Percentiles rank a stretch among this genome's conserved stretches.
phyloP scores from a whole-genome alignment of 352 stramenopile genomes.

The Globisporangium emineosum region DNA sequence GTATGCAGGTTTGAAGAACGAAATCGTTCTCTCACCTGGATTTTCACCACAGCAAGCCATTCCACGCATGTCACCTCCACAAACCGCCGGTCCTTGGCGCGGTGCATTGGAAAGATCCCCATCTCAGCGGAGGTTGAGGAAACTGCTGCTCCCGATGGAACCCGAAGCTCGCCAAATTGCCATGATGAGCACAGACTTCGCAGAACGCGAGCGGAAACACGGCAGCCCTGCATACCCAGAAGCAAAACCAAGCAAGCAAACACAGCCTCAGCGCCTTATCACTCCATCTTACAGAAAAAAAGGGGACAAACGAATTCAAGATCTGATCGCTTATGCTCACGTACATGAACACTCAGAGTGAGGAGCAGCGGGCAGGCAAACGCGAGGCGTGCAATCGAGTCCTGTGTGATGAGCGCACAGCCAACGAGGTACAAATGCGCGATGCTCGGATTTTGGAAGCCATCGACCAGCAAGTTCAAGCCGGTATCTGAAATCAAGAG shows the following conservation, averaged over 20 bases:
- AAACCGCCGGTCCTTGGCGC: slow-evolving; percentile 61
- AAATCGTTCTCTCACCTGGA: slow-evolving; percentile 32
- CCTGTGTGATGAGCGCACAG: slow-evolving; percentile 61
- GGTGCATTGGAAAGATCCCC: slow-evolving; percentile 67
- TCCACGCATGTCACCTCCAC: slow-evolving; percentile 53
- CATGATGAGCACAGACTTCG: slow-evolving; percentile 65
- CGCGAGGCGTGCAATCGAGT: slow-evolving; percentile 54
- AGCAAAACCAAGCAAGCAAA: neutral
- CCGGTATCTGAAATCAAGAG: slow-evolving; percentile 48
- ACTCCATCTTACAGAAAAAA: neutral
- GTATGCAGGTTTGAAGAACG: neutral
- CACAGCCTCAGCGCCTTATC: neutral
- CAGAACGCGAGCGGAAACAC: slow-evolving; percentile 54
- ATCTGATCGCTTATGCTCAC: neutral
- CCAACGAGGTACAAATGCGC: slow-evolving; percentile 54
- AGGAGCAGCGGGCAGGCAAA: slow-evolving; percentile 65
- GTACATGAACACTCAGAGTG: slow-evolving; percentile 54
- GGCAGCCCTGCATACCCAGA: slow-evolving; percentile 34
- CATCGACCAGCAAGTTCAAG: slow-evolving; percentile 47
- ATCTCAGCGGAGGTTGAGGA: slow-evolving; percentile 26
- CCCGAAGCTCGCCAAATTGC: slow-evolving; percentile 49
- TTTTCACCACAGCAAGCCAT: slow-evolving; percentile 56
- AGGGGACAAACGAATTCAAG: neutral
- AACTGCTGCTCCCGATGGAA: slow-evolving; percentile 25
- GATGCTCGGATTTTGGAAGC: slow-evolving; percentile 49